These are phyloP conservation scores for Luffa aegyptiaca DNA, from an alignment of 306 rosid genomes.

Conservation along the genomic window DNA sequence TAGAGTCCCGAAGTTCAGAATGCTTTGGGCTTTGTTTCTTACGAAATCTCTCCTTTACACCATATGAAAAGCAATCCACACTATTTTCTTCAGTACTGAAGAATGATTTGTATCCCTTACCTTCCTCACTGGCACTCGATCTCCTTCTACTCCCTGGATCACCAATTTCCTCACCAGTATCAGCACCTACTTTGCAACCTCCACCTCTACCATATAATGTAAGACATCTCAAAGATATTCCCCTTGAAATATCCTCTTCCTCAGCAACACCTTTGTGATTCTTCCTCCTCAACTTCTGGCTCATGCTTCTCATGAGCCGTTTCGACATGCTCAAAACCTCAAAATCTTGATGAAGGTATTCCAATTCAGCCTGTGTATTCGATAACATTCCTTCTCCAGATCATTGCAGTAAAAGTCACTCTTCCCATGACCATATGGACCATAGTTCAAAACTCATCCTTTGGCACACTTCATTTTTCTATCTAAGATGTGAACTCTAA, in stretches of 20 bases:
- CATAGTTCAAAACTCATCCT: neutral
- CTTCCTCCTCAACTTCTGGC: slow-evolving; percentile 79
- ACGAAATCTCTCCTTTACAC: slow-evolving; percentile 78
- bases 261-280: slow-evolving; percentile 39
- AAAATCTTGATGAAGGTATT: slow-evolving; percentile 49
- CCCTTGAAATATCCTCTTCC: slow-evolving; percentile 51
- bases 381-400: slow-evolving; percentile 46
- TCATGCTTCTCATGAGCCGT: slow-evolving; percentile 79
- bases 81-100: slow-evolving; percentile 63
- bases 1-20: slow-evolving; percentile 48
- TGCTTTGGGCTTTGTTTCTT: slow-evolving; percentile 57
- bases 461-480: neutral
- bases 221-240: slow-evolving; percentile 70
- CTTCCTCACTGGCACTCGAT: slow-evolving; percentile 86
- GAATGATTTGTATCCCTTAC: slow-evolving; percentile 59
- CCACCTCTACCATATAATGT: slow-evolving; percentile 76
- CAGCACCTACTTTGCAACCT: slow-evolving; percentile 99
- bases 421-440: slow-evolving; percentile 24
- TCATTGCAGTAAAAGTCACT: slow-evolving; percentile 18
- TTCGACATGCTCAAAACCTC: slow-evolving; percentile 67
- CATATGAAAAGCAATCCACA: slow-evolving; percentile 83
- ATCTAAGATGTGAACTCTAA: neutral
- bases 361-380: slow-evolving; percentile 40
- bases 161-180: slow-evolving; percentile 70
- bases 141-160: slow-evolving; percentile 71